Percentiles rank a stretch among this genome's conserved stretches.
Conservation (phyloP, 1,284 basidiomycete species). For the Cutaneotrichosporon cyanovorans region DNA sequence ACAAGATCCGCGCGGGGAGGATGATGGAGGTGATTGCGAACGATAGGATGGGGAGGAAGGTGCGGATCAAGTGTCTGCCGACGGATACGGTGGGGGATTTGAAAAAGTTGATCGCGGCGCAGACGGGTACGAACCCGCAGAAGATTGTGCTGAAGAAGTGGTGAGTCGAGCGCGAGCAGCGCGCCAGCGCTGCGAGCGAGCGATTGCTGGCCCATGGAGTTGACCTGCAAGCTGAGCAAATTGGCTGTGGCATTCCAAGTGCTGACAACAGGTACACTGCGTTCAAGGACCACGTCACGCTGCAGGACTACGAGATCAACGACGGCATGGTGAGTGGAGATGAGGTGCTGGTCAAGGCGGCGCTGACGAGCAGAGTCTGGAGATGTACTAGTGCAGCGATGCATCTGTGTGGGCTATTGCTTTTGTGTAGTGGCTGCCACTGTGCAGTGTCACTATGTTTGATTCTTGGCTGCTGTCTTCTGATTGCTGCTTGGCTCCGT, state of each 20-base stretch:
- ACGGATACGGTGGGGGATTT: conserved; percentile 95
- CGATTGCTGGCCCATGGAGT: too few relatives aligned
- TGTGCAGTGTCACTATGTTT: too few relatives aligned
- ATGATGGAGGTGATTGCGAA: conserved; percentile 84
- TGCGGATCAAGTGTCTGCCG: conserved; percentile 84
- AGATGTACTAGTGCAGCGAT: conserved; percentile 62
- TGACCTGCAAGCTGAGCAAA: too few relatives aligned
- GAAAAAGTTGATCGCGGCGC: conserved; percentile 92
- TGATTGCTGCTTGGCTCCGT: too few relatives aligned
- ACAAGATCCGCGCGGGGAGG: conserved; percentile 20
- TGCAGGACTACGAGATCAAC: conserved; percentile 88
- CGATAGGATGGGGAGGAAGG: conserved; percentile 92
- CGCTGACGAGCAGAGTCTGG: conserved; percentile 55
- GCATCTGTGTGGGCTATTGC: background rate
- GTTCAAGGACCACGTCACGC: conserved; percentile 90
- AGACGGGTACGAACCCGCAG: conserved; percentile 75
- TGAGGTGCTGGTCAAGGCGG: background rate
- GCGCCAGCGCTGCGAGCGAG: too few relatives aligned
- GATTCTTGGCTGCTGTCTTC: too few relatives aligned
- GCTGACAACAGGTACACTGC: conserved; percentile 55
- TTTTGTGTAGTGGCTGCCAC: too few relatives aligned
- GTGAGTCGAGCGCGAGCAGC: too few relatives aligned
- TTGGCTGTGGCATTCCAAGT: too few relatives aligned
- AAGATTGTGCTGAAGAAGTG: conserved; percentile 98
- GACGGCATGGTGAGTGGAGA: conserved; percentile 62